Base-by-base conservation (phyloP, 495 filamentous ascomycete genomes). In the Glutinoglossum americanum region DNA sequence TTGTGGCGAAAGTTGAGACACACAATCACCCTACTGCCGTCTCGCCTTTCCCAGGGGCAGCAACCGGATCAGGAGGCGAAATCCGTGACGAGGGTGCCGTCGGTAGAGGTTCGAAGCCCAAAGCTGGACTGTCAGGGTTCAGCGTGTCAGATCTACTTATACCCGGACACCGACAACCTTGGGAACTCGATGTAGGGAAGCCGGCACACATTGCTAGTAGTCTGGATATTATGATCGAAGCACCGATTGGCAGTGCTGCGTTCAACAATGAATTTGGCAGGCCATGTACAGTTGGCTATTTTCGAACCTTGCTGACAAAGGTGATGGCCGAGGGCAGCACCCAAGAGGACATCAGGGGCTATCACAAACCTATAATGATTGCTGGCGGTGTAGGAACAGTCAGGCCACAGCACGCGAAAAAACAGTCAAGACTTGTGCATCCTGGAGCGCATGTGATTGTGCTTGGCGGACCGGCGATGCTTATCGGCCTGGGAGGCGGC, bases 321-420 rank as follows among this genome's bases (percentile, higher is more conserved):
- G 75, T 83, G 48, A 71, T 80, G 53, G 68, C 76, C 19, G 74
- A 71, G n/a, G 76, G 77, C 56, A 79, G 77, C 9, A 7, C 28
- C 32, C 39, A 19, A 45, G 57, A 33, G 6, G 90, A 98, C 53
- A 71, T 85, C 53, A 75, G 93, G 62, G 92, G 92, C 17, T 98
- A 94, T 63, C 90, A 96, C 73, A 98, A 98, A 71, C 92, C 92
- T 7, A 96, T 98, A 68, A 95, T 98, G 89, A 83, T 98, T 72
- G 92, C 93, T 57, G 93, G 92, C 60, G 92, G 93, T 65, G 77
- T 95, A 48, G 93, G 92, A 37, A 94, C 85, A n/a, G 89, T 97
- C n/a, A 70, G 93, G 58, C 90, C 92, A 0, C 81, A 89, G 63
- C 84, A 95, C 67, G 89, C 92, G 4, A 74, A 93, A 51, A 98